Percentiles rank a stretch among this genome's conserved stretches.
Conservation (phyloP, 495 filamentous ascomycete genomes). For the Chaetomium fimeti region DNA sequence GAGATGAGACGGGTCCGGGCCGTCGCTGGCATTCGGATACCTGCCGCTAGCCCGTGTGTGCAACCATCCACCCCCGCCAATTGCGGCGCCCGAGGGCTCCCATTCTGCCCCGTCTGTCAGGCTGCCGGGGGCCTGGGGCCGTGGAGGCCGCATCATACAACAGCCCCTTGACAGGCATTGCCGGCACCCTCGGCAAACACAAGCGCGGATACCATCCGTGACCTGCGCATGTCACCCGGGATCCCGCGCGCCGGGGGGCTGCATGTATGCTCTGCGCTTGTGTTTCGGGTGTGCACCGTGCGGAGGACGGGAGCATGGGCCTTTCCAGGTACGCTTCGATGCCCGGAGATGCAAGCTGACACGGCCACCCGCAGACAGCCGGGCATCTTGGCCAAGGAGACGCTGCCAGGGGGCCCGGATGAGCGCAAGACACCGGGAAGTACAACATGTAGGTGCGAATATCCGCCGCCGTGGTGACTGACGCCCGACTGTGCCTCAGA, state of each 20-base stretch:
- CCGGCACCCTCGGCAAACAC: conserved; percentile 5
- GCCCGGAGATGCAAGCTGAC: conserved; percentile 10
- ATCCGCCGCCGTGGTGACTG: conserved; percentile 13
- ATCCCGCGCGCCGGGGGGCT: conserved; percentile 2
- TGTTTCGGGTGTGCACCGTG: conserved; percentile 8
- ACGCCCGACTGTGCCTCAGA: conserved; percentile 17
- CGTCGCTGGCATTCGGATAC: conserved; percentile 21
- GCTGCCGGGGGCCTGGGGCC: neutral
- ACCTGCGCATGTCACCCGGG: conserved; percentile 9
- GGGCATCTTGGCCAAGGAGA: conserved; percentile 12
- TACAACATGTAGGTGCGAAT: conserved; percentile 13
- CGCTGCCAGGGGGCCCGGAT: conserved; percentile 12
- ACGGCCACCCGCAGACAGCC: conserved; percentile 16
- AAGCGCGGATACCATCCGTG: conserved; percentile 2
- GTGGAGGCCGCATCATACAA: conserved; percentile 7
- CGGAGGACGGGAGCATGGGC: neutral
- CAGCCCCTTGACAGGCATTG: conserved; percentile 11
- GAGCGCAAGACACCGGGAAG: conserved; percentile 8
- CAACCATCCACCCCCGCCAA: conserved; percentile 4
- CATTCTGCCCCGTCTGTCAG: conserved; percentile 9
- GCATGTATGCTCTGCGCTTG: conserved; percentile 9
- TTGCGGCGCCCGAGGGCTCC: conserved; percentile 11
- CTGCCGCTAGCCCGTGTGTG: conserved; percentile 16
- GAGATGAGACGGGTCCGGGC: conserved; percentile 19
- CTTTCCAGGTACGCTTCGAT: conserved; percentile 3